Conservation (phyloP, 306 rosid genomes). For the Ceratonia siliqua region DNA sequence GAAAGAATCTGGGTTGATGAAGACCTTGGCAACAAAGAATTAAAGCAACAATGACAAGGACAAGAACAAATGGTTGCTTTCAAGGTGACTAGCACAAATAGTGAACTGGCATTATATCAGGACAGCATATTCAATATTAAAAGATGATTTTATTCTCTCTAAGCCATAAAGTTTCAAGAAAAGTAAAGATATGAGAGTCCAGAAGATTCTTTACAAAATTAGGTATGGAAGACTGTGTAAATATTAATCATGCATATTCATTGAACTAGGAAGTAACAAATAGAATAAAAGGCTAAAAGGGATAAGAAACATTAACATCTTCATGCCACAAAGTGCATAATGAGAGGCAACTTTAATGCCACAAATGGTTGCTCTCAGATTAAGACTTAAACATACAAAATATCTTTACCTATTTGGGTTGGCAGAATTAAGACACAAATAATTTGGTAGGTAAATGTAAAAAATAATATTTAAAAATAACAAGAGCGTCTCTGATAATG, state of each 20-base stretch:
- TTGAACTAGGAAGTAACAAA: neutral
- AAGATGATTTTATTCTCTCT: neutral
- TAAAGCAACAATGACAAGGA: conserved; percentile 34
- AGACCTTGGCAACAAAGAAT: neutral
- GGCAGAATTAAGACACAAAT: too few relatives aligned
- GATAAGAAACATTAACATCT: conserved; percentile 15
- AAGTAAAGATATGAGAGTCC: neutral
- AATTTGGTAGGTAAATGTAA: too few relatives aligned
- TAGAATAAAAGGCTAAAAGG: neutral
- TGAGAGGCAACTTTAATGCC: neutral
- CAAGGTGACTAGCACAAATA: conserved; percentile 11
- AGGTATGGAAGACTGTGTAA: conserved; percentile 8
- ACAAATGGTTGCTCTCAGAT: conserved; percentile 1
- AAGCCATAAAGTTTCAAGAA: neutral
- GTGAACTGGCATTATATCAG: conserved; percentile 24
- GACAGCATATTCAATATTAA: conserved; percentile 9
- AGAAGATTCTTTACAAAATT: conserved; percentile 21
- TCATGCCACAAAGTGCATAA: neutral
- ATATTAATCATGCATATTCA: conserved; percentile 9
- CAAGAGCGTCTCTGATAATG: too few relatives aligned
- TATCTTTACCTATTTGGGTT: neutral
- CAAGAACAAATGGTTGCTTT: conserved; percentile 18
- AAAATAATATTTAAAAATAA: too few relatives aligned
- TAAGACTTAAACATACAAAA: neutral
- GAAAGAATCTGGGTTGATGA: conserved; percentile 25